phyloP scores from a whole-genome alignment of 176 grass and related monocot species.

The Musa acuminata region DNA sequence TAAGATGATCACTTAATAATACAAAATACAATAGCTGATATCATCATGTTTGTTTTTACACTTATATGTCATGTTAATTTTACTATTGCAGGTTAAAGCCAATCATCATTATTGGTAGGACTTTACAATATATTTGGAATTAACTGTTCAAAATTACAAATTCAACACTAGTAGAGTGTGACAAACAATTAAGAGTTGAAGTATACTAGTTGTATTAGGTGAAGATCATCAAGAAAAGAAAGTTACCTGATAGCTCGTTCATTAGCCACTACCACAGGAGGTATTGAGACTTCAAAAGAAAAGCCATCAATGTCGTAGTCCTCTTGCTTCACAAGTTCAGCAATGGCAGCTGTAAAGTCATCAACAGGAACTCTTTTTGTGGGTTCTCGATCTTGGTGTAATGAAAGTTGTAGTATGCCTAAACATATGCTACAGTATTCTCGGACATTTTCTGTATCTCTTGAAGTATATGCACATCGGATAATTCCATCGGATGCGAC shows the following conservation, averaged over 20 bases:
- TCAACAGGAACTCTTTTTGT: constrained; percentile 19
- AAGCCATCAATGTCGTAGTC: constrained; percentile 52
- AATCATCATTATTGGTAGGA: background rate
- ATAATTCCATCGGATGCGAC: background rate
- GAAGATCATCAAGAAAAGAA: constrained; percentile 12
- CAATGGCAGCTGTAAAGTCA: constrained; percentile 34
- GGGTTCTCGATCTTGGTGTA: constrained; percentile 23
- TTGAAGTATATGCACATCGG: background rate
- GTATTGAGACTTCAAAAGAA: constrained; percentile 64
- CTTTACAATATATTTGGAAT: background rate
- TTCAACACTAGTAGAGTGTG: background rate
- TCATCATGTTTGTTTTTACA: background rate
- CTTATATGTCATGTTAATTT: background rate
- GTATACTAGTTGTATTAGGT: background rate
- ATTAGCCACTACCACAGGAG: constrained; percentile 48
- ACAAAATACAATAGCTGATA: background rate
- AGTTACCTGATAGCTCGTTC: constrained; percentile 65
- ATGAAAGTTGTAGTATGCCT: constrained; percentile 53
- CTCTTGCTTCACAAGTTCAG: constrained; percentile 42
- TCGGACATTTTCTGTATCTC: background rate
- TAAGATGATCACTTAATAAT: background rate
- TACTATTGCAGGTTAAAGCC: background rate
- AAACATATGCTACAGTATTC: constrained; percentile 71
- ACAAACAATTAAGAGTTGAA: background rate
- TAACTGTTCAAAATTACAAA: background rate